A percentile compares a stretch with the other conserved stretches of the same genome.
phyloP scores from a whole-genome alignment of 371 early-diverging fungal species.

The Saksenaea vasiformis region DNA sequence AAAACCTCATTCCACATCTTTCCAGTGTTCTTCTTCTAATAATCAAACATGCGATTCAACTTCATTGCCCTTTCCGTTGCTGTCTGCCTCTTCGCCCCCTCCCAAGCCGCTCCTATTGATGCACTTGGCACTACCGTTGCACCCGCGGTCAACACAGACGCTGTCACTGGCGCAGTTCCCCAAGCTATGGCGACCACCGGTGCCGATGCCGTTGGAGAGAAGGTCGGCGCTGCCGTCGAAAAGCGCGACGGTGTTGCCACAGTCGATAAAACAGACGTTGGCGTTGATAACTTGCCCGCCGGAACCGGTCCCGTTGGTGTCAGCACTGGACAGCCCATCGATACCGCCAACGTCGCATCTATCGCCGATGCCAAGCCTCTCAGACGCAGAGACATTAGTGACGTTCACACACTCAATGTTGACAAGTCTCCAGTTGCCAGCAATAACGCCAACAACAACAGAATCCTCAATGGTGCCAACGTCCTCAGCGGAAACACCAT shows the following conservation, averaged over 20 bases:
- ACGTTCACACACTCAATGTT: too few species aligned
- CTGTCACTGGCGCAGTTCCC: not conserved
- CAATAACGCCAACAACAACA: too few species aligned
- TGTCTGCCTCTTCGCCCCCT: constrained; percentile 7
- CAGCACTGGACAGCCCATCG: too few species aligned
- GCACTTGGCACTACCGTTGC: not conserved
- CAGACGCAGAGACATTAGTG: too few species aligned
- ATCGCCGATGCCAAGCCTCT: too few species aligned
- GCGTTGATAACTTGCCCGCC: too few species aligned
- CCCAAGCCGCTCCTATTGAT: constrained; percentile 12
- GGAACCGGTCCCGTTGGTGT: too few species aligned
- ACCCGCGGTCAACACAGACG: not conserved
- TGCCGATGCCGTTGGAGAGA: not conserved
- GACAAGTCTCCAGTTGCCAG: too few species aligned
- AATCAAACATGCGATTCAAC: constrained; percentile 13
- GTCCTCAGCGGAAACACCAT: too few species aligned
- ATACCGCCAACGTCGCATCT: too few species aligned
- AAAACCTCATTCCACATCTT: not conserved
- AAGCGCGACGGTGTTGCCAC: not conserved
- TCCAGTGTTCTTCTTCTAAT: not conserved
- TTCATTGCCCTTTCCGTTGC: constrained; percentile 15
- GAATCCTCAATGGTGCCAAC: too few species aligned
- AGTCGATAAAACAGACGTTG: too few species aligned
- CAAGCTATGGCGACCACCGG: not conserved
- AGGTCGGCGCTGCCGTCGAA: not conserved